Percentiles rank a stretch among this genome's conserved stretches.
These are phyloP conservation scores for Cicer bijugum DNA, from an alignment of 306 rosid species.

Conservation along the genomic window DNA sequence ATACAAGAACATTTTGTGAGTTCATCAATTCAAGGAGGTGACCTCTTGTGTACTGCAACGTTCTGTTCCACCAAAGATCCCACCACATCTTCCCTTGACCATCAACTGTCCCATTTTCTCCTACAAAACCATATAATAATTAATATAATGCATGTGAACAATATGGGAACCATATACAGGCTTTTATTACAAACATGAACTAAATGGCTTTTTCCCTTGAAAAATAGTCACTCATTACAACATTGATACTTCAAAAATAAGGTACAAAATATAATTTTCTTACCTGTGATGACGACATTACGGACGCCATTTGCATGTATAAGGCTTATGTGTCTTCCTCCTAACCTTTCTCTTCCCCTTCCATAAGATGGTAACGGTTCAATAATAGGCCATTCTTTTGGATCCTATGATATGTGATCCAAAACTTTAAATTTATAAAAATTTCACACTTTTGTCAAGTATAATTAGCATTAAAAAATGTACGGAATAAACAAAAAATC, in stretches of 20 bases:
- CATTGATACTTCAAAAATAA: background rate
- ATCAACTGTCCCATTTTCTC: slow-evolving; percentile 88
- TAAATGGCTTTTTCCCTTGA: slow-evolving; percentile 6
- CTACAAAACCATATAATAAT: slow-evolving; percentile 53
- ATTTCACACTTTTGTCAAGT: slow-evolving; percentile 11
- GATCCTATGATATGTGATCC: slow-evolving; percentile 56
- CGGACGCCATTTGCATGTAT: slow-evolving; percentile 84
- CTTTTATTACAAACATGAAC: background rate
- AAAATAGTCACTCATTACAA: background rate
- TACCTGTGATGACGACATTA: slow-evolving; percentile 94
- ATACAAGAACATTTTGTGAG: slow-evolving; percentile 73
- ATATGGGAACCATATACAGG: background rate
- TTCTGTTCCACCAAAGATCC: slow-evolving; percentile 99
- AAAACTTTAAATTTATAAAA: slow-evolving; percentile 17
- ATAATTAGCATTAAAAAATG: slow-evolving; percentile 8
- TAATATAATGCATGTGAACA: slow-evolving; percentile 1
- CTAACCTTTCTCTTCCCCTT: slow-evolving; percentile 93
- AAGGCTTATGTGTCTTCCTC: slow-evolving; percentile 96
- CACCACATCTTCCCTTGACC: slow-evolving; percentile 98
- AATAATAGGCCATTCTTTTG: slow-evolving; percentile 82
- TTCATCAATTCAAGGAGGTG: slow-evolving; percentile 87
- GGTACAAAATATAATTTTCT: background rate
- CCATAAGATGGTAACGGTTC: slow-evolving; percentile 93
- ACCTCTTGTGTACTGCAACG: slow-evolving; percentile 84
- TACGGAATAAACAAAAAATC: slow-evolving; percentile 15